Base-by-base conservation (phyloP, 1,284 basidiomycete species). In the Cutaneotrichosporon spelunceum region DNA sequence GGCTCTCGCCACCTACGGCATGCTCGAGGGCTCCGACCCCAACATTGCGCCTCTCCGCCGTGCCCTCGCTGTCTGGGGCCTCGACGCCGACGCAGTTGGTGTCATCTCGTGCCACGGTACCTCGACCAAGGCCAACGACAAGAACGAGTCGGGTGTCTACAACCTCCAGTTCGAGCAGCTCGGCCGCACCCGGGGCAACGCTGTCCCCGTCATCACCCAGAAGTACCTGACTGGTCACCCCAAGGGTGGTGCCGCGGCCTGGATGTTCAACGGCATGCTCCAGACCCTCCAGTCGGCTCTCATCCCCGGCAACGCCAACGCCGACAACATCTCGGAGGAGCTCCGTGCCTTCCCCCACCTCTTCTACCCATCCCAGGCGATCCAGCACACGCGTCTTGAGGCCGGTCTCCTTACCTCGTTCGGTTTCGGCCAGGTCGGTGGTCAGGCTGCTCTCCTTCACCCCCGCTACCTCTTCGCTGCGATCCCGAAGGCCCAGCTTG, bases 391-490 rank as follows among this genome's bases (percentile, higher is more conserved):
- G 70, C 91, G 91, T 63, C 88, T 98, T 72, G 88, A 89, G 64
- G 90, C 89, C 54, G 92, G 91, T 80, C 83, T 93, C 65, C 90
- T 95, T 84, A 97, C 95, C 4, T 97, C 93, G 21, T 99, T 99
- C 82, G 96, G 96, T 72, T 99, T 99, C 83, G 96, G 95, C 72
- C 96, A 99, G 85, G 94, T 97, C 68, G 96, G 95, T 66, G 96
- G 95, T 65, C 91, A 89, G 65, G 89, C 87, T 53, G 84, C 95
- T 66, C 83, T 97, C 69, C 78, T 99, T 60, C 88, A 99, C 80
- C 93, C 96, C 56, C 89, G 91, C 68, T 93, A 92, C 82, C 84
- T 97, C 66, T 88, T 93, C 68, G 95, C 88, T 57, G 84, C 89
- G 14, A 81, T 98, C 48, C 86, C 90, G 66, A 84, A 88, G 2